phyloP scores from a whole-genome alignment of 164 flowering plant species.

The Liquidambar formosana region DNA sequence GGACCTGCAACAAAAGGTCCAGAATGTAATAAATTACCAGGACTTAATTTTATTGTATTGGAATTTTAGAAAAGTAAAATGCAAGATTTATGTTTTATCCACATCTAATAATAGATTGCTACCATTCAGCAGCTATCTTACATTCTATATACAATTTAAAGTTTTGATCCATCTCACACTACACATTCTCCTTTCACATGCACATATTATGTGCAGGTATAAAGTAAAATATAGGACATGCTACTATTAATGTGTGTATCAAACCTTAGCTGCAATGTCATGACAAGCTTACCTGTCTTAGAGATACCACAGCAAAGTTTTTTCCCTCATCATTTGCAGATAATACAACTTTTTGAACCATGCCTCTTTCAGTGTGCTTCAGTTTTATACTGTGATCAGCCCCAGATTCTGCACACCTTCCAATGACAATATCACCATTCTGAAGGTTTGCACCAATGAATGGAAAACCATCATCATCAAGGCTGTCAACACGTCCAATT shows the following conservation, averaged over 20 bases:
- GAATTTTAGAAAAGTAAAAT: background rate
- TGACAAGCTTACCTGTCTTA: constrained; percentile 70
- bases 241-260: too few species aligned
- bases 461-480: constrained; percentile 96
- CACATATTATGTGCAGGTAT: too few species aligned
- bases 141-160: too few species aligned
- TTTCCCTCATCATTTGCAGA: constrained; percentile 96
- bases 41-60: background rate
- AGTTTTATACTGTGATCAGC: constrained; percentile 86
- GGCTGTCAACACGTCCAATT: constrained; percentile 83
- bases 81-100: background rate
- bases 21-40: background rate
- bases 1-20: constrained; percentile 54
- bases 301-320: constrained; percentile 83
- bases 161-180: too few species aligned
- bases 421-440: constrained; percentile 83
- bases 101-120: background rate
- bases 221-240: too few species aligned
- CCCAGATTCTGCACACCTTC: constrained; percentile 81
- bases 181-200: too few species aligned
- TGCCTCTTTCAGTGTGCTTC: constrained; percentile 90
- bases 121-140: too few species aligned
- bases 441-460: constrained; percentile 81
- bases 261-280: background rate
- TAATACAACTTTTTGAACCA: constrained; percentile 86